A percentile compares a stretch with the other conserved stretches of the same genome.
Conservation (phyloP, 169 alveolate species). For the Perkinsus marinus region DNA sequence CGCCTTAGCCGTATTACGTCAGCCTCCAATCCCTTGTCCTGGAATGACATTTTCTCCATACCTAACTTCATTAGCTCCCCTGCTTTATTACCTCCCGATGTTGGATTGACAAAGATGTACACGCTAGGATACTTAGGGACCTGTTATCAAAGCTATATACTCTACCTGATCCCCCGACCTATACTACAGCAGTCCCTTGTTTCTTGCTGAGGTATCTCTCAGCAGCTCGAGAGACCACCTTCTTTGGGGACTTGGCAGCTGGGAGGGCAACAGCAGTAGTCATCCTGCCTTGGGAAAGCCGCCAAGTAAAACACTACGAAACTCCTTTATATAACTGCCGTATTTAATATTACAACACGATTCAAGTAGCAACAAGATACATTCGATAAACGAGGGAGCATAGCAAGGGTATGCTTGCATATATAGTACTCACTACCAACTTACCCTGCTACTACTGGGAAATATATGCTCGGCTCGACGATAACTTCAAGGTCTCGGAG, state of each 20-base stretch:
- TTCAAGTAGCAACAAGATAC: too few relatives aligned
- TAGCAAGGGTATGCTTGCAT: too few relatives aligned
- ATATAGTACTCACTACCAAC: too few relatives aligned
- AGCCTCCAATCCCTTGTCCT: neutral
- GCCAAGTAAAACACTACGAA: neutral
- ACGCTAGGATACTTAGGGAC: neutral
- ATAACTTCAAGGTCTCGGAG: too few relatives aligned
- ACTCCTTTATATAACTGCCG: too few relatives aligned
- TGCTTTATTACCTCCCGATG: constrained; percentile 32
- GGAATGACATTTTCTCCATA: constrained; percentile 18
- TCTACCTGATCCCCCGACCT: neutral
- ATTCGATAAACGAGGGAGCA: too few relatives aligned
- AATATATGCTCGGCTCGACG: too few relatives aligned
- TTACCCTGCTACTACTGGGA: too few relatives aligned
- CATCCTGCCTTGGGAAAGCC: neutral
- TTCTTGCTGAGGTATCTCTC: neutral
- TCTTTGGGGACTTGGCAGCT: neutral
- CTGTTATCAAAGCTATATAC: neutral
- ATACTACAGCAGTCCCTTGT: neutral
- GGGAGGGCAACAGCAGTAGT: neutral
- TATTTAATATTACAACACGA: too few relatives aligned
- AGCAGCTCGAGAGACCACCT: neutral
- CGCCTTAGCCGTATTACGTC: neutral
- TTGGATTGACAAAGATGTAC: constrained; percentile 26
- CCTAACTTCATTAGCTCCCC: constrained; percentile 20